Conservation (phyloP, 1,284 basidiomycete species). For the Ceratorhiza oryzae-sativae region DNA sequence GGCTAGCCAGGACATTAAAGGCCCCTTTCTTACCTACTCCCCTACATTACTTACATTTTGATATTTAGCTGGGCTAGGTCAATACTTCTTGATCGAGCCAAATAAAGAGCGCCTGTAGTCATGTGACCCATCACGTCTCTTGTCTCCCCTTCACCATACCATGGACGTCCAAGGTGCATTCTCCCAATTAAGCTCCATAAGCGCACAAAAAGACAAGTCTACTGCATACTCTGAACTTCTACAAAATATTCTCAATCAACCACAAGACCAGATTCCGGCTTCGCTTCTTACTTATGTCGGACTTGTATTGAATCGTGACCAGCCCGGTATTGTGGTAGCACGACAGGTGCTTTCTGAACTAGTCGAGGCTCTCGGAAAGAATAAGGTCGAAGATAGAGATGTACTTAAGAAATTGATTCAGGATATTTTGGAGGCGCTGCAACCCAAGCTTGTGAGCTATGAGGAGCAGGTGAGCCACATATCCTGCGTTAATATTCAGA, state of each 20-base stretch:
- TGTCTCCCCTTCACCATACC: constrained; percentile 34
- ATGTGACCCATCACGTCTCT: constrained; percentile 8
- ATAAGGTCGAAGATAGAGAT: constrained; percentile 62
- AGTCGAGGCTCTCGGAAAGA: constrained; percentile 67
- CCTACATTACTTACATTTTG: too few relatives aligned
- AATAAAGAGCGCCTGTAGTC: constrained; percentile 18
- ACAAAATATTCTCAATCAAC: constrained; percentile 46
- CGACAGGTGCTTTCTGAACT: constrained; percentile 85
- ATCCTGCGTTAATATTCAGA: background rate
- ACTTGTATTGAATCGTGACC: constrained; percentile 75
- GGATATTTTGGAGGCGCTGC: constrained; percentile 72
- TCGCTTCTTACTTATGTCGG: constrained; percentile 62
- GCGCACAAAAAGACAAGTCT: constrained; percentile 82
- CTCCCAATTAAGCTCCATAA: constrained; percentile 60
- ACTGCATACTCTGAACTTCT: constrained; percentile 65
- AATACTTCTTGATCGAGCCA: constrained; percentile 17
- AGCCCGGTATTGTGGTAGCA: constrained; percentile 80
- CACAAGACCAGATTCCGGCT: constrained; percentile 62
- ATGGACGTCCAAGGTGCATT: constrained; percentile 59
- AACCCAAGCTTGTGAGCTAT: constrained; percentile 82
- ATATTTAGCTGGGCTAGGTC: too few relatives aligned
- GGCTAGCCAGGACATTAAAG: too few relatives aligned
- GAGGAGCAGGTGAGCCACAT: constrained; percentile 84
- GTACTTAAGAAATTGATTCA: constrained; percentile 71
- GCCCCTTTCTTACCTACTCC: too few relatives aligned